These are phyloP conservation scores for Thermothelomyces thermophilus DNA, from an alignment of 2,329 filamentous ascomycete species.

Conservation along the genomic window DNA sequence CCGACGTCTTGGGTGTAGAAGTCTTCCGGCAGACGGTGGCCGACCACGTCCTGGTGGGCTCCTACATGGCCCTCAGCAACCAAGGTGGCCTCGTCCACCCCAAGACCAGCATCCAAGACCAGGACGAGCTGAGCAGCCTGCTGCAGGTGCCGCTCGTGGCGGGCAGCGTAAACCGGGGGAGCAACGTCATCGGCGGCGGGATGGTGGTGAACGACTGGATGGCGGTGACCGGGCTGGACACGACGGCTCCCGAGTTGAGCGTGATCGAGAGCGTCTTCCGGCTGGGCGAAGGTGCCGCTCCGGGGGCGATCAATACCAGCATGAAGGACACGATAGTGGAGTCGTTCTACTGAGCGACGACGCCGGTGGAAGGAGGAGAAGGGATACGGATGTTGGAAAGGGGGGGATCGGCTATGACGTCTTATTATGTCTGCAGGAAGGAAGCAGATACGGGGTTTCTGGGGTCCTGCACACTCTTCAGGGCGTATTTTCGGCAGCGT, in stretches of 20 bases:
- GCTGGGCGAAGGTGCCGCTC: slow-evolving; percentile 77
- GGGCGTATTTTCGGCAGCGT: background rate
- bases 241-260: slow-evolving; percentile 93
- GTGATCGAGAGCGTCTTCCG: slow-evolving; percentile 96
- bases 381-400: background rate
- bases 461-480: background rate
- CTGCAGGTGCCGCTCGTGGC: slow-evolving; percentile 94
- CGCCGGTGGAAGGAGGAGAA: background rate
- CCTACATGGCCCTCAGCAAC: slow-evolving; percentile 94
- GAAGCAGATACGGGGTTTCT: background rate
- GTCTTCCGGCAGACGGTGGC: slow-evolving; percentile 92
- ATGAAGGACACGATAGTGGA: slow-evolving; percentile 99
- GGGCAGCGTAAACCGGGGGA: slow-evolving; percentile 87
- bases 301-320: slow-evolving; percentile 69
- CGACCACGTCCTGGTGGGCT: slow-evolving; percentile 93
- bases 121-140: slow-evolving; percentile 90
- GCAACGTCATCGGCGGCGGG: slow-evolving; percentile 88
- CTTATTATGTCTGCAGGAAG: background rate
- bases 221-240: slow-evolving; percentile 87
- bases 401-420: background rate
- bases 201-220: slow-evolving; percentile 99
- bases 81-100: slow-evolving; percentile 95
- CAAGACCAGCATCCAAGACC: slow-evolving; percentile 94
- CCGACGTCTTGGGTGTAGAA: slow-evolving; percentile 84
- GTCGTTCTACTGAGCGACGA: slow-evolving; percentile 75